Evolutionary conservation across 2,329 filamentous ascomycete genomes (phyloP), one percentile per base, ranked within the genome.

Genomic region (Cyclaneusma minus): DNA sequence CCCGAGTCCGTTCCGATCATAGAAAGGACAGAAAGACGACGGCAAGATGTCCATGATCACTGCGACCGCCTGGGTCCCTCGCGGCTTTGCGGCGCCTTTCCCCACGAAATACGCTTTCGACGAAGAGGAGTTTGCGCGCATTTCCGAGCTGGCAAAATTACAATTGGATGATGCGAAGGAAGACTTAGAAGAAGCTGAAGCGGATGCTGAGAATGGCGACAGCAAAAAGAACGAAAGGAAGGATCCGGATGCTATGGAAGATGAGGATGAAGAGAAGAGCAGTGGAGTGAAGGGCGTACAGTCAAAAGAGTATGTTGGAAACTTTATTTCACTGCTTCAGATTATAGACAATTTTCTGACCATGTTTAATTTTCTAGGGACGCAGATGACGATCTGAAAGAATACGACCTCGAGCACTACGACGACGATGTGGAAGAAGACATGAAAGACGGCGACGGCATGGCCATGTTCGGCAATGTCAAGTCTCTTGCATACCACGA

Each of bases 321-420:
- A 9, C 10, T 8, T 38, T 38, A 13, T 42, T 42, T 23, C 36
- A 39, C 19, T 43, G 48, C 22, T 37, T 29, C 27, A 39, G 28
- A 23, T 35, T 13, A 39, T 32, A 8, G 41, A 46, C 35, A 23
- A 39, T 22, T 16, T 29, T 26, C 8, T 13, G 16, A 15, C 4
- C 14, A 16, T n/a, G n/a, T 26, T 26, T 9, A 9, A 6, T 15
- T 26, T 26, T 9, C 11, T 6, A 57, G 58, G 29, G 57, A 69
- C 19, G 60, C 77, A 36, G 83, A 93, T 45, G 82, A 91, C 39
- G 85, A 93, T 48, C 64, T 98, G 25, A 89, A 87, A 54, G 84
- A 98, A 54, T 98, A 94, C 54, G 77, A 98, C 47, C 66, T 98
- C 29, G 87, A 95, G 37, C 74, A 93, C 52, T 98, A 98, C 51